Conservation (phyloP, 441 rosid genomes). For the Omphalea diandra region DNA sequence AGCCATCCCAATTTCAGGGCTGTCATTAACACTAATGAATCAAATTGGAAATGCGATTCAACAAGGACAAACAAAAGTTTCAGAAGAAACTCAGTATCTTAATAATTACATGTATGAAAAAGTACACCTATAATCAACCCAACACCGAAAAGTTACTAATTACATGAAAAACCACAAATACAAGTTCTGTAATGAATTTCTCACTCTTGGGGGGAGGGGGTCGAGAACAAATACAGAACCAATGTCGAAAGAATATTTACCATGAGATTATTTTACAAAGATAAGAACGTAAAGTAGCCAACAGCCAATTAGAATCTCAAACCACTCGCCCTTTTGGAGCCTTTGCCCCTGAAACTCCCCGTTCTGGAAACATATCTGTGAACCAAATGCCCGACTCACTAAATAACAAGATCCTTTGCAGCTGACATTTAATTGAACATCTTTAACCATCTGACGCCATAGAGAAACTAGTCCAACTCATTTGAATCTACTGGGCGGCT, state of each 20-base stretch:
- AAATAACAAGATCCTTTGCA: slow-evolving; percentile 16
- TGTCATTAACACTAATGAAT: not conserved
- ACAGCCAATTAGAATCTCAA: slow-evolving; percentile 34
- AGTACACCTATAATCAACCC: slow-evolving; percentile 19
- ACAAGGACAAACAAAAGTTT: not conserved
- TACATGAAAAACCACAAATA: slow-evolving; percentile 4
- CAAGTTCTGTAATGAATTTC: slow-evolving; percentile 10
- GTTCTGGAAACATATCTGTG: slow-evolving; percentile 12
- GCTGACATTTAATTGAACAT: slow-evolving; percentile 10
- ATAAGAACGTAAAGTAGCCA: slow-evolving; percentile 25
- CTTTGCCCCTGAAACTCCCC: slow-evolving; percentile 31
- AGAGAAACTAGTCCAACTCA: slow-evolving; percentile 22
- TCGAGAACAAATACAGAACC: slow-evolving; percentile 24
- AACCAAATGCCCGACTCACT: slow-evolving; percentile 26
- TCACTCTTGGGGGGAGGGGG: slow-evolving; percentile 16
- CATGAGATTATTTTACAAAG: slow-evolving; percentile 35
- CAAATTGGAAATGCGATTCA: not conserved
- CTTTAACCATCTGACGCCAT: slow-evolving; percentile 9
- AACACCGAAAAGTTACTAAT: slow-evolving; percentile 1
- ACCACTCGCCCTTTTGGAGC: slow-evolving; percentile 34
- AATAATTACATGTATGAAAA: slow-evolving; percentile 15
- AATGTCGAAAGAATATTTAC: slow-evolving; percentile 46
- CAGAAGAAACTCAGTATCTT: not conserved
- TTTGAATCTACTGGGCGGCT: slow-evolving; percentile 41
- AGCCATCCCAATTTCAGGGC: not conserved